Conservation (phyloP, 352 stramenopile genomes). For the Pythium brachiatum region DNA sequence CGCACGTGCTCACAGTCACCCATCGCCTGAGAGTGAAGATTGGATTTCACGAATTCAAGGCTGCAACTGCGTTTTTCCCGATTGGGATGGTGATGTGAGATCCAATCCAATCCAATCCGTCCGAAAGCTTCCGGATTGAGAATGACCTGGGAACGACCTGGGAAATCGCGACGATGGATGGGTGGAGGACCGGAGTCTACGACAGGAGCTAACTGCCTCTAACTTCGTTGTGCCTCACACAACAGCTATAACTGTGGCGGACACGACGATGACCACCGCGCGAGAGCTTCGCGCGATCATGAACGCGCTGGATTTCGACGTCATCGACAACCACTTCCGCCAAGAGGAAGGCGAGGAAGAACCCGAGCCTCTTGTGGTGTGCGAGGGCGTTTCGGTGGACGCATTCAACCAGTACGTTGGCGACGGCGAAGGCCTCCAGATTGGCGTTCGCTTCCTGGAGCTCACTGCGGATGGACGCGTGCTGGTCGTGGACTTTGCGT, state of each 20-base stretch:
- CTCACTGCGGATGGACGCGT: slow-evolving; percentile 21
- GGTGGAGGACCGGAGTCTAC: too few relatives aligned
- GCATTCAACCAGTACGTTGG: slow-evolving; percentile 29
- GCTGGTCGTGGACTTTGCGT: slow-evolving; percentile 15
- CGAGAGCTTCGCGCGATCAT: neutral
- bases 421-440: slow-evolving; percentile 18
- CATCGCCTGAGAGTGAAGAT: too few relatives aligned
- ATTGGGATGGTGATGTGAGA: too few relatives aligned
- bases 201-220: too few relatives aligned
- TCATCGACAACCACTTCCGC: neutral
- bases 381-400: slow-evolving; percentile 24
- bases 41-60: too few relatives aligned
- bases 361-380: slow-evolving; percentile 26
- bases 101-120: too few relatives aligned
- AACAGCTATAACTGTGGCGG: too few relatives aligned
- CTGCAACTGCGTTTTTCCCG: too few relatives aligned
- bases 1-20: too few relatives aligned
- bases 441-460: slow-evolving; percentile 23
- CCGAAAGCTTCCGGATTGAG: too few relatives aligned
- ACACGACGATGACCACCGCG: neutral
- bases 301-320: neutral
- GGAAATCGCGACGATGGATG: too few relatives aligned
- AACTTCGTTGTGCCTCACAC: slow-evolving; percentile 14
- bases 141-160: too few relatives aligned
- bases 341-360: neutral